phyloP scores from a whole-genome alignment of 192 early-diverging fungal species.

The Chytriomyces sp. region DNA sequence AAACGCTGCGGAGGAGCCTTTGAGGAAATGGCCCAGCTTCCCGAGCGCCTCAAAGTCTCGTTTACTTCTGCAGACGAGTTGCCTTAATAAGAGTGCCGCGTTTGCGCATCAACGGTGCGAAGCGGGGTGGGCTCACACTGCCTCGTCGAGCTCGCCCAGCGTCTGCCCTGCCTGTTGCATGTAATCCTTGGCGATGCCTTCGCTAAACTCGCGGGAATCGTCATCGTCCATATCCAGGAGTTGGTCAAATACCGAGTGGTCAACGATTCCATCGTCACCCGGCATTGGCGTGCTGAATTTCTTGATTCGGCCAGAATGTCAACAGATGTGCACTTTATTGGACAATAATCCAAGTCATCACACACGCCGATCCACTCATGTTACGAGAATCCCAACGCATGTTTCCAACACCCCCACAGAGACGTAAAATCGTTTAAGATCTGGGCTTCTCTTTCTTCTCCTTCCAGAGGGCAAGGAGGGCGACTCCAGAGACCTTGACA shows the following conservation, averaged over 20 bases:
- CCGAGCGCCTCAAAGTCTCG: conserved; percentile 73
- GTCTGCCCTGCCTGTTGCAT: conserved; percentile 83
- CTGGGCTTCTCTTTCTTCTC: conserved; percentile 99
- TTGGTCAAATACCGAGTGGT: conserved; percentile 84
- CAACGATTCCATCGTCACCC: conserved; percentile 61
- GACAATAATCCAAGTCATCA: too few species aligned
- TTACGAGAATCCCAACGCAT: too few species aligned
- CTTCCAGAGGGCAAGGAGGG: conserved; percentile 98
- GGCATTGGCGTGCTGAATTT: background rate
- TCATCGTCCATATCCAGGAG: conserved; percentile 92
- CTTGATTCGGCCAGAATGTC: too few species aligned
- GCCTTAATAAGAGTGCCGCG: background rate
- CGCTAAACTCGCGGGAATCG: conserved; percentile 72
- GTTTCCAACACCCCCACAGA: too few species aligned
- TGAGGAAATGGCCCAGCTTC: conserved; percentile 86
- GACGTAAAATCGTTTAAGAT: conserved; percentile 47
- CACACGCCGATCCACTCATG: too few species aligned
- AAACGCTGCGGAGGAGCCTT: conserved; percentile 86
- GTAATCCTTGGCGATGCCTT: conserved; percentile 75
- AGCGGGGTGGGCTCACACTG: conserved; percentile 47
- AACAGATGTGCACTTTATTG: too few species aligned
- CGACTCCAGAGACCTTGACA: conserved; percentile 99
- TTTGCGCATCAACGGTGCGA: background rate
- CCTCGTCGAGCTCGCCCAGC: conserved; percentile 73
- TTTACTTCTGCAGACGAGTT: conserved; percentile 36